These are phyloP conservation scores for Chloranthus sessilifolius DNA, from an alignment of 164 flowering plant species.

Conservation along the genomic window DNA sequence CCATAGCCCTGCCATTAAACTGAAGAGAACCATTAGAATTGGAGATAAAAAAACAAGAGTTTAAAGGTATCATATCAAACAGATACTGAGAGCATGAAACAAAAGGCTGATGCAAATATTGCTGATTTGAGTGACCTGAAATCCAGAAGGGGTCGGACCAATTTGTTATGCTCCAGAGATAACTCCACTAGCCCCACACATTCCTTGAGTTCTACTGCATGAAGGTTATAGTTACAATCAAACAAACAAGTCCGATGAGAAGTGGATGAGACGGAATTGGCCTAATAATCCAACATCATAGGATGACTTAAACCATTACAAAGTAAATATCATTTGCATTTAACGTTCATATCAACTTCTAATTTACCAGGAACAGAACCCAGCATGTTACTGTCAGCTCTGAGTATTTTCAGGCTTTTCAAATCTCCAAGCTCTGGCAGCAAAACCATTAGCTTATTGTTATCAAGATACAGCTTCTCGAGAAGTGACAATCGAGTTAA, in stretches of 20 bases:
- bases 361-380: slow-evolving; percentile 88
- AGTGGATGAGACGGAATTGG: neutral
- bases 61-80: neutral
- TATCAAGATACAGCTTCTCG: slow-evolving; percentile 89
- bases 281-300: neutral
- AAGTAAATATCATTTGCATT: neutral
- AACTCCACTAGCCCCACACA: slow-evolving; percentile 86
- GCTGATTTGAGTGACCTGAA: slow-evolving; percentile 72
- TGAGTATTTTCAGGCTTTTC: slow-evolving; percentile 73
- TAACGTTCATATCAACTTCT: slow-evolving; percentile 2
- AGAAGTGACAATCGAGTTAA: slow-evolving; percentile 69
- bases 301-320: slow-evolving; percentile 1
- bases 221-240: slow-evolving; percentile 14
- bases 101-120: slow-evolving; percentile 9
- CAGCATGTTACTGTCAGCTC: slow-evolving; percentile 81
- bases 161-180: slow-evolving; percentile 93
- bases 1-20: slow-evolving; percentile 85
- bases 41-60: neutral
- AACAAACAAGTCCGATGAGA: slow-evolving; percentile 3
- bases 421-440: slow-evolving; percentile 93
- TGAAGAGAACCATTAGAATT: slow-evolving; percentile 35
- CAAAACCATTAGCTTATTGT: slow-evolving; percentile 69
- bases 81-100: too few relatives aligned
- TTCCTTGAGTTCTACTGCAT: slow-evolving; percentile 86
- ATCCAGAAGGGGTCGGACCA: slow-evolving; percentile 93